Base-by-base conservation (phyloP, 2,329 filamentous ascomycete species). In the Aspergillus brasiliensis region DNA sequence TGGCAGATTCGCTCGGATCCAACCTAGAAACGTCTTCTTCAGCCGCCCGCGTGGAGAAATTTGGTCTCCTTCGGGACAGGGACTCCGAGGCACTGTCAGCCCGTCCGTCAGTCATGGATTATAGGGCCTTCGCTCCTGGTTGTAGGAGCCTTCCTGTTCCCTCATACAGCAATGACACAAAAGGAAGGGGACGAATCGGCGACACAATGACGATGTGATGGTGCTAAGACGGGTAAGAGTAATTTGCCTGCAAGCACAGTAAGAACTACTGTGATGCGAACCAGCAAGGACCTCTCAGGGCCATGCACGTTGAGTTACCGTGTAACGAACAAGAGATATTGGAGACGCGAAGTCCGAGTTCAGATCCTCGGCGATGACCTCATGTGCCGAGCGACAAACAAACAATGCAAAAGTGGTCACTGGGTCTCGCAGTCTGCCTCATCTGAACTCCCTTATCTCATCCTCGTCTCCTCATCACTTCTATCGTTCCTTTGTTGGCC, bases 21-120 rank as follows among this genome's bases (percentile, higher is more conserved):
- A 78, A 62, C 54, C 74, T 71, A 17, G 70, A 67, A 31, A 65
- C 72, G 70, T 78, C 76, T 67, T 75, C 76, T 63, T 72, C 63
- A 38, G 76, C 69, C 8, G 74, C 73, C 58, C 75, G 73, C 51
- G 75, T 71, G 19, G 75, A 75, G 63, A 78, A 77, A 57, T 70
- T 74, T n/a, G 75, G 75, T 57, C 73, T 70, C 65, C 69, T 71
- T 62, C 74, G 71, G 68, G 73, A 69, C 64, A 73, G 64, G 49
- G 69, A 65, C 62, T 63, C 63, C 46, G 66, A 65, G 62, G 66
- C 38, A 59, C 64, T 52, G 51, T 64, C 60, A 51, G 57, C 60
- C 46, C 56, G 61, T 60, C 60, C 59, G 52, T 58, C 57, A 48
- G 66, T 68, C 71, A 72, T 73, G 56, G 63, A 60, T 62, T 51